Percentiles rank a stretch among this genome's conserved stretches.
Evolutionary conservation across 805 yeast species (phyloP).

Genomic region (Suhomyces faveliae): DNA sequence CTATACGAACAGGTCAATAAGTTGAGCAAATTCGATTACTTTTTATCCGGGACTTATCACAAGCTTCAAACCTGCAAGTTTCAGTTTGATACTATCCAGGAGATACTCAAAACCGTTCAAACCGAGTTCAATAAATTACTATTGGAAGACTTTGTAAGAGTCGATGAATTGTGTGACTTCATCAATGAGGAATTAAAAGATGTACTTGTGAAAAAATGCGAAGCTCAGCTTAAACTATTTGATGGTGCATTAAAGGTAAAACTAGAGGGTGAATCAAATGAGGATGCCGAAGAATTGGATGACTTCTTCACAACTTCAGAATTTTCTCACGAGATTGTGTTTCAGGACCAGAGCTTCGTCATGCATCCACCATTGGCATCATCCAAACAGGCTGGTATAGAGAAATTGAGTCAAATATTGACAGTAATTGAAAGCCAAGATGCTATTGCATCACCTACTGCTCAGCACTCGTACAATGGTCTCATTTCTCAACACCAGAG

Average conservation of each 20-base stretch:
- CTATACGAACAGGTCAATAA: constrained; percentile 19
- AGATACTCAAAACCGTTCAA: constrained; percentile 14
- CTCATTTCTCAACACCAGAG: not conserved
- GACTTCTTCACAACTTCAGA: not conserved
- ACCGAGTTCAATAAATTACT: constrained; percentile 13
- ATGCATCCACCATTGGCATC: constrained; percentile 41
- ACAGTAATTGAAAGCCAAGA: constrained; percentile 19
- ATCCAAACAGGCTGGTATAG: constrained; percentile 32
- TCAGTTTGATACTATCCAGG: constrained; percentile 10
- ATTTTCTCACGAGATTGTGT: constrained; percentile 31
- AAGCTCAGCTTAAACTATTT: constrained; percentile 10
- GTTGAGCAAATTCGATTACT: constrained; percentile 17
- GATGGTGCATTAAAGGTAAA: not conserved
- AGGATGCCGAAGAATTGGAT: not conserved
- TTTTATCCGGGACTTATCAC: constrained; percentile 13
- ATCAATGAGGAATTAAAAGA: constrained; percentile 24
- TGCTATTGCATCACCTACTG: constrained; percentile 2
- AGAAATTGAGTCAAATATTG: constrained; percentile 15
- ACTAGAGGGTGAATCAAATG: not conserved
- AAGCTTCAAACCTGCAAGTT: constrained; percentile 18
- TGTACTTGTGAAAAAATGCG: constrained; percentile 22
- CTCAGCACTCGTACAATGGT: not conserved
- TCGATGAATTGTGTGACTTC: constrained; percentile 18
- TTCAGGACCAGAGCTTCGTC: constrained; percentile 35
- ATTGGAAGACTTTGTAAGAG: constrained; percentile 17